phyloP scores from a whole-genome alignment of 2,329 filamentous ascomycete genomes.

The Cyphellophora attinorum region DNA sequence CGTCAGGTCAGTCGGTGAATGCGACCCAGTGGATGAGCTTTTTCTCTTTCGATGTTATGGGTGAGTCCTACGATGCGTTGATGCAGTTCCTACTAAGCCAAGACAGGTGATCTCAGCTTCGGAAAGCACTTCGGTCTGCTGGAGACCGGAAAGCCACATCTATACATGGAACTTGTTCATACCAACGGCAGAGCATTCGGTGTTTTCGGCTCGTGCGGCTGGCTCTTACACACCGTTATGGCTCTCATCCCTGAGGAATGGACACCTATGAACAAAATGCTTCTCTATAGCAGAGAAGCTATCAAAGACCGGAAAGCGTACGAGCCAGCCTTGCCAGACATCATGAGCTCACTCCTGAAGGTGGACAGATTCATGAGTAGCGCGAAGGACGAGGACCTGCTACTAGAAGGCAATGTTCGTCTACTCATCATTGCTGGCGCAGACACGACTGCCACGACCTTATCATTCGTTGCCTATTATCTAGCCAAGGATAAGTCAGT shows the following conservation, averaged over 20 bases:
- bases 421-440: slow-evolving; percentile 2
- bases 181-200: neutral
- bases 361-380: slow-evolving; percentile 1
- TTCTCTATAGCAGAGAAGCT: neutral
- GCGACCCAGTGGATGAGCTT: slow-evolving; percentile 28
- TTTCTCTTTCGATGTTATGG: slow-evolving; percentile 19
- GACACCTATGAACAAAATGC: neutral
- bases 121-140: slow-evolving; percentile 4
- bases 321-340: too few relatives aligned
- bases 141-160: neutral
- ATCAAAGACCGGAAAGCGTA: neutral
- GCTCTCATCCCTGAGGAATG: neutral
- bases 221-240: slow-evolving; percentile 1
- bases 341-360: too few relatives aligned
- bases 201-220: neutral
- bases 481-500: too few relatives aligned
- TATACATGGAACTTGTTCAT: neutral
- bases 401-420: slow-evolving; percentile 1
- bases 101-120: too few relatives aligned
- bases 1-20: slow-evolving; percentile 22
- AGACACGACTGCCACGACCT: slow-evolving; percentile 32
- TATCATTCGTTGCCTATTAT: slow-evolving; percentile 34
- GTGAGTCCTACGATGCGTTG: too few relatives aligned
- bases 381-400: neutral
- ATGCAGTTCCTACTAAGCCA: too few relatives aligned